These are phyloP conservation scores for Smithsoniella earleae DNA, from an alignment of 163 green algal species.

Conservation along the genomic window DNA sequence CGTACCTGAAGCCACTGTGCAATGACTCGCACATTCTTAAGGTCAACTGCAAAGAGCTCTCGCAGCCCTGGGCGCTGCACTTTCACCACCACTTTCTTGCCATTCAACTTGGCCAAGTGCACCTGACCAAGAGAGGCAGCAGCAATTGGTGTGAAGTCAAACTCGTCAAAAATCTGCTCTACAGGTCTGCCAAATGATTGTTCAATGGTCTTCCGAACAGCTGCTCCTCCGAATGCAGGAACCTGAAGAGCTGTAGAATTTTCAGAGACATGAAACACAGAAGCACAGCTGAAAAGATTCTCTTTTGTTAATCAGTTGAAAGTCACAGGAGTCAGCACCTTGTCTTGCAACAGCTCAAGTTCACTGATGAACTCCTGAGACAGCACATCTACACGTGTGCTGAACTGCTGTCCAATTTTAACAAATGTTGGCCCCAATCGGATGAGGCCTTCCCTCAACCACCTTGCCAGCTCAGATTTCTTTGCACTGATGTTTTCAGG, in stretches of 20 bases:
- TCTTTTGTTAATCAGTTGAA: too few species aligned
- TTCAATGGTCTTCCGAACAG: slow-evolving; percentile 44
- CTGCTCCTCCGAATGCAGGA: slow-evolving; percentile 60
- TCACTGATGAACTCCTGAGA: slow-evolving; percentile 90
- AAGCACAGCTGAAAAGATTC: too few species aligned
- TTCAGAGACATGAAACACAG: too few species aligned
- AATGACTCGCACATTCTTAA: slow-evolving; percentile 88
- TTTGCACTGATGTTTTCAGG: slow-evolving; percentile 48
- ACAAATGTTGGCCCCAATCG: slow-evolving; percentile 92
- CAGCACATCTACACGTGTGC: slow-evolving; percentile 90
- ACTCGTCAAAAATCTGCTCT: slow-evolving; percentile 72
- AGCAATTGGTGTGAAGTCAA: slow-evolving; percentile 80
- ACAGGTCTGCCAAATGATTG: slow-evolving; percentile 62
- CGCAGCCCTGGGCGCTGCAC: slow-evolving; percentile 89
- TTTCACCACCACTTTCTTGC: slow-evolving; percentile 73
- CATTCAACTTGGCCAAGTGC: slow-evolving; percentile 65
- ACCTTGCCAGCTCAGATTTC: slow-evolving; percentile 66
- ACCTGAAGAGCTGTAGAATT: too few species aligned
- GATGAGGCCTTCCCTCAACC: slow-evolving; percentile 91
- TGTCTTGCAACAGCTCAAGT: slow-evolving; percentile 85
- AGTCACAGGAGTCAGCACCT: too few species aligned
- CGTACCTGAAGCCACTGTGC: slow-evolving; percentile 69
- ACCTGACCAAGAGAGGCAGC: slow-evolving; percentile 89
- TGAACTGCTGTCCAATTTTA: slow-evolving; percentile 97
- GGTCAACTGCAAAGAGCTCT: slow-evolving; percentile 90